Percentiles rank a stretch among this genome's conserved stretches.
Evolutionary conservation across 208 protist genomes (phyloP).

Genomic region (Acanthamoeba castellanii): DNA sequence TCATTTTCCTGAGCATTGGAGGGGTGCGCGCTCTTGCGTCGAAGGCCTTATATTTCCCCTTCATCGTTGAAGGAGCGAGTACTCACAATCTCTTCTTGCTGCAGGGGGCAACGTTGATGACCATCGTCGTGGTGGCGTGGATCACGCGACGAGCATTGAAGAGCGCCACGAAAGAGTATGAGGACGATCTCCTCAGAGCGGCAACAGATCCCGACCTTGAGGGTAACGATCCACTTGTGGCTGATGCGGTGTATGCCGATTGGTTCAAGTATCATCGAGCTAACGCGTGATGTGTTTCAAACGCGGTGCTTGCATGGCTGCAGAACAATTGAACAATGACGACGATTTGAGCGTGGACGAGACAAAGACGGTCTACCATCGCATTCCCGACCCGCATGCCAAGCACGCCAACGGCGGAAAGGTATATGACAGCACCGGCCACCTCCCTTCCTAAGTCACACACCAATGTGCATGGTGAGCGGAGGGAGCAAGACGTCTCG

Average conservation of each 20-base stretch:
- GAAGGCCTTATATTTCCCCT: background rate
- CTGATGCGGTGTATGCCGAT: background rate
- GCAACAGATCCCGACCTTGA: background rate
- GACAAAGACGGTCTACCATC: conserved; percentile 10
- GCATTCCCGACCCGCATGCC: conserved; percentile 5
- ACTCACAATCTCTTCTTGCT: background rate
- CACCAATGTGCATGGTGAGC: background rate
- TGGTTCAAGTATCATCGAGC: background rate
- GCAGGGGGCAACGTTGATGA: conserved; percentile 33
- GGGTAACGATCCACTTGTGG: background rate
- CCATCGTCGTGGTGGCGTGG: conserved; percentile 27
- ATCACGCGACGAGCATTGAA: conserved; percentile 43
- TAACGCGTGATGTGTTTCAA: too few relatives aligned
- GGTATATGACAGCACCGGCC: conserved; percentile 47
- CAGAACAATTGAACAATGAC: background rate
- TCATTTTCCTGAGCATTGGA: conserved; percentile 55
- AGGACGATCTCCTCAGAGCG: background rate
- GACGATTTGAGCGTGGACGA: background rate
- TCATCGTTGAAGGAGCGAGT: background rate
- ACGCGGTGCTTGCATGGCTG: background rate
- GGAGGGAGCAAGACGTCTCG: too few relatives aligned
- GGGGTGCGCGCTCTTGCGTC: background rate
- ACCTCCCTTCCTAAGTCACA: background rate
- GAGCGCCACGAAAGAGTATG: conserved; percentile 31
- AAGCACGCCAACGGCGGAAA: conserved; percentile 41